Base-by-base conservation (phyloP, 192 early-diverging fungal species). In the Coemansia sp. region DNA sequence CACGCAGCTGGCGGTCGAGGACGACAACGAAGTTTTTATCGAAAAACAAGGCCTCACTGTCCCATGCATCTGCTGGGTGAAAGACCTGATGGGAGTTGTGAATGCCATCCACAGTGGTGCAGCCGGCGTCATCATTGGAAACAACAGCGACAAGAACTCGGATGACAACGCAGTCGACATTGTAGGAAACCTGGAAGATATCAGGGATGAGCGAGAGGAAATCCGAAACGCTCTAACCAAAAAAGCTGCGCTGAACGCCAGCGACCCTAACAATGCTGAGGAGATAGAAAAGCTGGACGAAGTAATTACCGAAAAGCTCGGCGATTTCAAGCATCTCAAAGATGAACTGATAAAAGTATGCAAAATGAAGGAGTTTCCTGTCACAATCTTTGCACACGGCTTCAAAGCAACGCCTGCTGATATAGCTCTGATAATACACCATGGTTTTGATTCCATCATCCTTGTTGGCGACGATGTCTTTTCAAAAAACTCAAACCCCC, bases 261-360 rank as follows among this genome's bases (percentile, higher is more conserved):
- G 5, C 5, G 42, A 45, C 10, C 42, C 42, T 11, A 45, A 14
- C 16, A 45, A 14, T 14, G 42, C 42, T 11, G 42, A 11, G 5
- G 16, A 52, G 22, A 22, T 52, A 25, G 25, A 28, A 20, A 11
- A 52, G 28, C 18, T 52, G 5, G 28, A 52, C 22, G 51, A 52
- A 22, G 51, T 6, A 25, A 52, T 52, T 14, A 11, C 2, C 1
- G 18, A 29, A 25, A 52, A 28, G 18, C 7, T 52, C 28, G 5
- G 7, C 18, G 25, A 52, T 4, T 52, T 29, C 18, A 4, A n/a
- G 28, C 10, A 22, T 6, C 22, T 52, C 11, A 52, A 28, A 22
- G 56, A 57, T 5, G 25, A 18, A 6, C 32, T 60, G 16, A 42
- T 33, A 60, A 60, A 60, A 30, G n/a, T 60, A 5, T 38, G n/a